Base-by-base conservation (phyloP, 139 green algal species). In the Pleodorina starrii region DNA sequence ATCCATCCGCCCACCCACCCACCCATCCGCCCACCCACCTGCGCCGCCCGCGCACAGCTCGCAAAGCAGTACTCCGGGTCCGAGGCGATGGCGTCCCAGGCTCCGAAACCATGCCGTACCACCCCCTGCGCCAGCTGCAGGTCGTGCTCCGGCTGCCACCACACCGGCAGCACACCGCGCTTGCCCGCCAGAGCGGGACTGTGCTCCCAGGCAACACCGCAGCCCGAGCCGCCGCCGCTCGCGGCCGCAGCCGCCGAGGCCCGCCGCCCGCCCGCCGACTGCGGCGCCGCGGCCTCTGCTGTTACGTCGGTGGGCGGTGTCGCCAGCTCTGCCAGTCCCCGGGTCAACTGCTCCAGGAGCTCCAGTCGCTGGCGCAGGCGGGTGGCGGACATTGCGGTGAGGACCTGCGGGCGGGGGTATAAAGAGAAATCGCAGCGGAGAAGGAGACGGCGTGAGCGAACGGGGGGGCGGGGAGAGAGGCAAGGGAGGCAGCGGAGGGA, bases 71-170 rank as follows among this genome's bases (percentile, higher is more conserved):
- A 83, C 21, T 23, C 38, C 29, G 48, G 36, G 68, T 89, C 69
- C 17, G 7, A 35, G 5, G 66, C 69, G 38, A 89, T 82, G 10
- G 63, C 69, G 12, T 74, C 84, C 84, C 84, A 89, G 1, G 84
- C 69, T 25, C 84, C 84, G 57, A 89, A 89, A 7, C 84, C 84
- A 46, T 83, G 84, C 25, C 66, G 69, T 17, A 60, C 10, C 16
- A 89, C 69, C 4, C 84, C 84, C 36, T 73, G 19, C 9, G 50
- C 69, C 84, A 89, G 84, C 84, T 89, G 69, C 50, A 32, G 5
- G 46, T 89, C 69, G 38, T 89, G 84, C 48, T 83, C 48, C 38
- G 84, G 69, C 84, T 43, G 69, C 84, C 84, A 89, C 84, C 84
- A 89, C 36, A 27, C 25, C 25, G 84, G 84, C 84, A 89, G 69